phyloP scores from a whole-genome alignment of 441 rosid genomes.

The Syzygium malaccense region DNA sequence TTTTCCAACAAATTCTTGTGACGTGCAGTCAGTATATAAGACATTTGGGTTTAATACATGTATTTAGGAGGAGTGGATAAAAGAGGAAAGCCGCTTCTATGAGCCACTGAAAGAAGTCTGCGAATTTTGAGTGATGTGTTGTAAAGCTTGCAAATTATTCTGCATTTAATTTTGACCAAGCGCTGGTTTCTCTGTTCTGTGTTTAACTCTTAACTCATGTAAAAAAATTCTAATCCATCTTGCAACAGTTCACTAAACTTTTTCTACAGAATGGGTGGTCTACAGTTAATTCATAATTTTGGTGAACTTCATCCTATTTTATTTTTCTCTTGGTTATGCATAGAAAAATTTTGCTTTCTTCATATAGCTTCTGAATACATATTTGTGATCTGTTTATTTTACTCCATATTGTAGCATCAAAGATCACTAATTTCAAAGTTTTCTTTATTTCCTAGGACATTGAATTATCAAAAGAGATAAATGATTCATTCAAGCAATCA shows the following conservation, averaged over 20 bases:
- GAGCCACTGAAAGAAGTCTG: background rate
- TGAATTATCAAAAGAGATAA: conserved; percentile 97
- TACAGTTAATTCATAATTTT: background rate
- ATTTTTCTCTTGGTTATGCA: background rate
- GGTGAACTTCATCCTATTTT: background rate
- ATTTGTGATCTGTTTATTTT: background rate
- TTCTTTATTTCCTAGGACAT: conserved; percentile 44
- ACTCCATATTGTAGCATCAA: background rate
- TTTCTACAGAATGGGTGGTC: background rate
- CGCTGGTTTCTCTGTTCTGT: background rate
- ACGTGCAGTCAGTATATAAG: background rate
- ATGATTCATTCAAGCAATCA: conserved; percentile 96
- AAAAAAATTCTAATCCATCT: background rate
- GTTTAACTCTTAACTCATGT: background rate
- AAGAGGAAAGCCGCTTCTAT: background rate
- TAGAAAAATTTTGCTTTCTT: background rate
- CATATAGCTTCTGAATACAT: background rate
- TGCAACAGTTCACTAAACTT: background rate
- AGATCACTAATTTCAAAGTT: background rate
- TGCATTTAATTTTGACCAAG: background rate
- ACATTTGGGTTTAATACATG: background rate
- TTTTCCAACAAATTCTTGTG: conserved; percentile 1
- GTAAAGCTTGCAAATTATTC: background rate
- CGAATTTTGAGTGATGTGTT: background rate
- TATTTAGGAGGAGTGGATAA: background rate